Evolutionary conservation across 2,329 filamentous ascomycete genomes (phyloP), one percentile per base, ranked within the genome.

Genomic region (Fusarium armeniacum): DNA sequence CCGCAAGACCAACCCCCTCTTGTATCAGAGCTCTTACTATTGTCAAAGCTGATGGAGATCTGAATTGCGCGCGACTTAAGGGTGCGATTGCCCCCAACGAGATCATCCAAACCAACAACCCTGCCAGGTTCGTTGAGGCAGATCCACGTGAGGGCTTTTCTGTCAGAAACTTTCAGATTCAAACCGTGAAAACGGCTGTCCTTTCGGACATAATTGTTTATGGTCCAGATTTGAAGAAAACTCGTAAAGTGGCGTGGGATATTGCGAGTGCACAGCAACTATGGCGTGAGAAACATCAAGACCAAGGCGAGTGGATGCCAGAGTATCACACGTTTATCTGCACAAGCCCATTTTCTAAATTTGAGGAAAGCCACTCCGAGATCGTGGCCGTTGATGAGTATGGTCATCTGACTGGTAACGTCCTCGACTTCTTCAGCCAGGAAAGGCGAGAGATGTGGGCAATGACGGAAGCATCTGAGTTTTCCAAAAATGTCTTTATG

Each of bases 121-220:
- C 81, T 18, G 81, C 86, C 45, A 85, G 89, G 24, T 97, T 99
- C 76, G 82, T 94, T 65, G 93, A 97, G 44, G 87, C 91, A 41
- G 96, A 99, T 76, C 96, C 96, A 2, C 87, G 83, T 58, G 93
- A 97, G 70, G 96, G 96, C 11, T 98, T 98, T 77, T 97, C 93
- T 6, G 94, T 98, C 44, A 89, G 96, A 46, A 98, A 98, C 78
- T 99, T 99, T 77, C 95, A 98, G 74, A 98, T 98, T 40, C 96
- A 99, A 79, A 87, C 93, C 0, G 92, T 92, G 62, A 99, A 99
- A 79, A 83, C 93, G 70, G 94, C 94, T 57, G 89, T 92, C 70
- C 87, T 96, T 11, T 98, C 94, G 1, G 96, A 99, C 78, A 93
- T 99, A 69, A 87, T 99, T 41, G 88, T 99, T 1, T 99, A 99